Conservation (phyloP, 225 moss, liverwort and hornwort species). For the Marchantia polymorpha region DNA sequence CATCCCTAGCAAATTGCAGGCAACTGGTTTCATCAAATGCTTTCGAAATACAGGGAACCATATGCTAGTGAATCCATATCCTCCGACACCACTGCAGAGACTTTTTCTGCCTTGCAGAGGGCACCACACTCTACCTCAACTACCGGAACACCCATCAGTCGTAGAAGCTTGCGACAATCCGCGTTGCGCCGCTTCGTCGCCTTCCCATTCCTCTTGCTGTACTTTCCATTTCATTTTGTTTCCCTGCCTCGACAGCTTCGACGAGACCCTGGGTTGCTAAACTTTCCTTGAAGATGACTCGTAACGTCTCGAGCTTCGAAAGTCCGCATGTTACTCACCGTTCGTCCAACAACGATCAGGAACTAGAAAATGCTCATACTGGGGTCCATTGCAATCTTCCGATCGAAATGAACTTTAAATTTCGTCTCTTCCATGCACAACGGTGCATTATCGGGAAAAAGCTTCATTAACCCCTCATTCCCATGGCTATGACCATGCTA, state of each 20-base stretch:
- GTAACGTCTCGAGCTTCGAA: constrained; percentile 70
- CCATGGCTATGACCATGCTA: too few relatives aligned
- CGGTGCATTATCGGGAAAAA: constrained; percentile 93
- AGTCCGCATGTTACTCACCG: constrained; percentile 56
- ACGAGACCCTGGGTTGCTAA: constrained; percentile 73
- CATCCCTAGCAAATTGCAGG: constrained; percentile 90
- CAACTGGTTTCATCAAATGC: constrained; percentile 92
- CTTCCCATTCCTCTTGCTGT: constrained; percentile 97
- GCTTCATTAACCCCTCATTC: constrained; percentile 78
- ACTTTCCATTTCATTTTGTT: constrained; percentile 84
- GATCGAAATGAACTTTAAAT: constrained; percentile 87
- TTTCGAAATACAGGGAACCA: constrained; percentile 78
- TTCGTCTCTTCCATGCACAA: constrained; percentile 73
- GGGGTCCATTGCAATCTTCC: constrained; percentile 95
- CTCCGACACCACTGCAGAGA: constrained; percentile 95
- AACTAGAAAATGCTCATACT: constrained; percentile 99
- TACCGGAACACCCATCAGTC: constrained; percentile 96
- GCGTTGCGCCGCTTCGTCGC: constrained; percentile 94
- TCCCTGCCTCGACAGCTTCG: constrained; percentile 66
- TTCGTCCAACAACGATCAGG: constrained; percentile 67
- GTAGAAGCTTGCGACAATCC: constrained; percentile 91
- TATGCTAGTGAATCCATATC: constrained; percentile 99
- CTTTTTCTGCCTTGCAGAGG: constrained; percentile 86
- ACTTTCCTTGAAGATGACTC: constrained; percentile 94
- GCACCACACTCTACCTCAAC: constrained; percentile 97